Conservation (phyloP, 495 filamentous ascomycete genomes). For the Penicillium steckii region DNA sequence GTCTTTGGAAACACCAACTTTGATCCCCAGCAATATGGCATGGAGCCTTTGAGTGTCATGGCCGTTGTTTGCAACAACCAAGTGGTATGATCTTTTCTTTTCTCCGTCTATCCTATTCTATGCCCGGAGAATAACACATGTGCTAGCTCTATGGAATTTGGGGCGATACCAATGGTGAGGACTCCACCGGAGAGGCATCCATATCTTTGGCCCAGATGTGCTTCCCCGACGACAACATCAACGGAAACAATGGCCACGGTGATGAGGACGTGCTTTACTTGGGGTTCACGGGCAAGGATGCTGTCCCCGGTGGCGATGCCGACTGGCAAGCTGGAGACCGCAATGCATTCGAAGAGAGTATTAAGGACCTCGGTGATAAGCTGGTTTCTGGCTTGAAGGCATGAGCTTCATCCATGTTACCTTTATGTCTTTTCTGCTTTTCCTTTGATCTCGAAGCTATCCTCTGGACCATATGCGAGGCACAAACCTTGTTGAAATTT, state of each 20-base stretch:
- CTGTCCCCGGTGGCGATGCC: constrained; percentile 49
- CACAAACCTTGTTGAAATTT: too few relatives aligned
- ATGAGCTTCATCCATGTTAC: neutral
- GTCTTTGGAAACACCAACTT: constrained; percentile 64
- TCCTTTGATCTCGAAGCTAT: too few relatives aligned
- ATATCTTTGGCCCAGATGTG: constrained; percentile 59
- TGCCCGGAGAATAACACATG: neutral
- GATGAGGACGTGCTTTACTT: constrained; percentile 53
- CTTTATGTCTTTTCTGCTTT: too few relatives aligned
- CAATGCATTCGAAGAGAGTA: constrained; percentile 49
- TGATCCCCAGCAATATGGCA: constrained; percentile 48
- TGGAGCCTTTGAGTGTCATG: constrained; percentile 61
- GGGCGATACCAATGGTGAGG: constrained; percentile 62
- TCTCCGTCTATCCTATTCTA: neutral
- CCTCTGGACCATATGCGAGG: too few relatives aligned
- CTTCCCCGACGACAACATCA: constrained; percentile 43
- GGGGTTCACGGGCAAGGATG: constrained; percentile 49
- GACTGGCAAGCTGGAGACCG: constrained; percentile 46
- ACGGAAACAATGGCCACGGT: constrained; percentile 51
- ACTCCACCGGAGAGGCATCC: constrained; percentile 54
- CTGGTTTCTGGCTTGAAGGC: constrained; percentile 22
- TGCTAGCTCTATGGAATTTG: constrained; percentile 61
- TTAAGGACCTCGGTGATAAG: constrained; percentile 46
- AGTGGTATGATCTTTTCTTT: constrained; percentile 35
- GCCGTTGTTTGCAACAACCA: constrained; percentile 60